Conservation (phyloP, 768 basidiomycete genomes). For the Boletus rubropictus region DNA sequence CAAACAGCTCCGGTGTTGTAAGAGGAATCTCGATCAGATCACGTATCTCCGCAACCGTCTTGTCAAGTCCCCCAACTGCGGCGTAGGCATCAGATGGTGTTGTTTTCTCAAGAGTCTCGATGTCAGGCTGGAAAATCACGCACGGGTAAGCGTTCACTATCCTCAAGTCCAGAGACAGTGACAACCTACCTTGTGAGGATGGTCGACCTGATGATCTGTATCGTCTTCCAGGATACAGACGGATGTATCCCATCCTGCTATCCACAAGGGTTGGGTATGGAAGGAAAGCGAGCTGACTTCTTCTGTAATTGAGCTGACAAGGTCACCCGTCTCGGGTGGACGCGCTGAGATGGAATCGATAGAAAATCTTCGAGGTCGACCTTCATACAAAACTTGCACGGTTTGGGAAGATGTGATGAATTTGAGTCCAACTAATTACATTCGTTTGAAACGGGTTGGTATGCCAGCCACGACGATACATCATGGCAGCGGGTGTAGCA, state of each 20-base stretch:
- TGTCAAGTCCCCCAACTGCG: conserved; percentile 80
- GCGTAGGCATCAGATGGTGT: conserved; percentile 58
- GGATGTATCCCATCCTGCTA: conserved; percentile 61
- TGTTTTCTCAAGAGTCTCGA: conserved; percentile 43
- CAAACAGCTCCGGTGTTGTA: conserved; percentile 74
- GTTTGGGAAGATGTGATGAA: conserved; percentile 59
- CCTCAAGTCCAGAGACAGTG: conserved; percentile 5
- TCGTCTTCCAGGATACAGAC: conserved; percentile 39
- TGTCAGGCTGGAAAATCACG: conserved; percentile 33
- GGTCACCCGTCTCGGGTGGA: conserved; percentile 15
- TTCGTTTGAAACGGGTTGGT: conserved; percentile 5
- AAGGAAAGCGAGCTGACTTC: conserved; percentile 44
- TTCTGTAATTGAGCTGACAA: conserved; percentile 32
- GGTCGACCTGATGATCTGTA: conserved; percentile 20
- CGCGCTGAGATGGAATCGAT: conserved; percentile 42
- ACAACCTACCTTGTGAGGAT: conserved; percentile 31
- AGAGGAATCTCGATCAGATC: conserved; percentile 85
- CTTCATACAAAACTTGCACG: conserved; percentile 62
- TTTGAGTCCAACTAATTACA: conserved; percentile 60
- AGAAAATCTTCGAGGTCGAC: conserved; percentile 48
- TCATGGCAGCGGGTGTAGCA: background rate
- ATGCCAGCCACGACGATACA: background rate
- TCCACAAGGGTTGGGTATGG: conserved; percentile 45
- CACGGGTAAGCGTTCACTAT: conserved; percentile 14
- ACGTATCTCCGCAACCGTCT: conserved; percentile 81